These are phyloP conservation scores for Coemansia sp. DNA, from an alignment of 192 early-diverging fungal genomes.

Conservation along the genomic window DNA sequence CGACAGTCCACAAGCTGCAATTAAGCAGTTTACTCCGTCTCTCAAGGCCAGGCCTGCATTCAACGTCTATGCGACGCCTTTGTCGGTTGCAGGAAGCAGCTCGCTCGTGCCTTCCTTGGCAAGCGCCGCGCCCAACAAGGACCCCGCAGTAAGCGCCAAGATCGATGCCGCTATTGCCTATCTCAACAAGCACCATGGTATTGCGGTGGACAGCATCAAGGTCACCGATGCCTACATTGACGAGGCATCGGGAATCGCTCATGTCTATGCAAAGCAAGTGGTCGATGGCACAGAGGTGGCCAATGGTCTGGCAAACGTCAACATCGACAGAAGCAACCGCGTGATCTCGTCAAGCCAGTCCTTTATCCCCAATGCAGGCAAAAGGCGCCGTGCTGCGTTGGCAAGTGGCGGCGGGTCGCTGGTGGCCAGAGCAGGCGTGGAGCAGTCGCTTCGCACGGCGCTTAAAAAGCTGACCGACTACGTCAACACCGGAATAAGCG, in stretches of 20 bases:
- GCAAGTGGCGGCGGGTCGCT: not conserved
- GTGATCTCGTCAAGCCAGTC: slow-evolving; percentile 54
- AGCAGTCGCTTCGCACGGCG: slow-evolving; percentile 1
- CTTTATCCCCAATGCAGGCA: slow-evolving; percentile 9
- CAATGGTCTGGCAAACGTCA: slow-evolving; percentile 64
- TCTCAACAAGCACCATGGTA: slow-evolving; percentile 7
- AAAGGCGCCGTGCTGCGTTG: not conserved
- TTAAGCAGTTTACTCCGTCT: slow-evolving; percentile 22
- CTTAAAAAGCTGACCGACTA: slow-evolving; percentile 59
- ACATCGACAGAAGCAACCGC: slow-evolving; percentile 39
- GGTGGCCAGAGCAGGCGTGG: not conserved
- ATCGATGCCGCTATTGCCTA: not conserved
- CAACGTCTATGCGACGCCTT: slow-evolving; percentile 17
- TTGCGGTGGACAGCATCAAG: not conserved
- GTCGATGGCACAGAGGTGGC: slow-evolving; percentile 55
- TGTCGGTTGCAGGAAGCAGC: not conserved
- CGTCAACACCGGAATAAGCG: slow-evolving; percentile 73
- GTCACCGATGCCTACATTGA: slow-evolving; percentile 28
- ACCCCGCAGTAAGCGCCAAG: not conserved
- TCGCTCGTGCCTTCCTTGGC: slow-evolving; percentile 10
- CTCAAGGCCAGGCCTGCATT: slow-evolving; percentile 14
- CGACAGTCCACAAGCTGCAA: not conserved
- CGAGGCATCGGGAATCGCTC: slow-evolving; percentile 55
- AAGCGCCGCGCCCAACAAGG: not conserved
- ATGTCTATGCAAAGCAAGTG: slow-evolving; percentile 63